These are phyloP conservation scores for Saccharomycopsis oosterbeekiorum DNA, from an alignment of 805 yeast genomes.

Conservation along the genomic window DNA sequence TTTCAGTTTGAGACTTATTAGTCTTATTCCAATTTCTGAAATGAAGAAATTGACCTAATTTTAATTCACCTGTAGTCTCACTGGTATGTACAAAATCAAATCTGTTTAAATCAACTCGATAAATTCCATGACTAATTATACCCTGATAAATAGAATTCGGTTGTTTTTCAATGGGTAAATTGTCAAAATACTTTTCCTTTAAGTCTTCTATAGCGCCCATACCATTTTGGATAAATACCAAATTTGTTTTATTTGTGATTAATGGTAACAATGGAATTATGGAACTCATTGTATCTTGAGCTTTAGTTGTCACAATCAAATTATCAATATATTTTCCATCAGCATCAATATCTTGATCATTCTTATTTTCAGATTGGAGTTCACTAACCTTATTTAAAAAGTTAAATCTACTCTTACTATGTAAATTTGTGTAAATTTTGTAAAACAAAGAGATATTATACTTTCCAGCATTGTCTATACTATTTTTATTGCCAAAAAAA, in stretches of 20 bases:
- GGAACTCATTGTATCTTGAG: slow-evolving; percentile 62
- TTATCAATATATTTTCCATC: slow-evolving; percentile 32
- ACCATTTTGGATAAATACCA: slow-evolving; percentile 80
- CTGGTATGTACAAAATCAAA: slow-evolving; percentile 47
- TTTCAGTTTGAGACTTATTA: not conserved
- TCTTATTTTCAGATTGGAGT: not conserved
- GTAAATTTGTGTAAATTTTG: not conserved
- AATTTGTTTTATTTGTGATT: slow-evolving; percentile 43
- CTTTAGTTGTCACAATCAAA: slow-evolving; percentile 70
- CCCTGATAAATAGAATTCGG: slow-evolving; percentile 66
- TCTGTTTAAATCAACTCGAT: slow-evolving; percentile 31
- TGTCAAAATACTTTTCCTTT: slow-evolving; percentile 24
- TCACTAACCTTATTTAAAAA: not conserved
- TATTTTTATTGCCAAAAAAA: not conserved
- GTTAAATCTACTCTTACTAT: not conserved
- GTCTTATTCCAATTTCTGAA: slow-evolving; percentile 5
- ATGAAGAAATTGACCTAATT: slow-evolving; percentile 37
- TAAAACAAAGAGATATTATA: not conserved
- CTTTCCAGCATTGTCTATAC: not conserved
- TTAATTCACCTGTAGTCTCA: slow-evolving; percentile 52
- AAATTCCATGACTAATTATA: slow-evolving; percentile 78
- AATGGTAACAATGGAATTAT: slow-evolving; percentile 41
- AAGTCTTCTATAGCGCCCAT: slow-evolving; percentile 66
- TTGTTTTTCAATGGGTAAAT: slow-evolving; percentile 40
- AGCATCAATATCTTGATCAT: not conserved